Evolutionary conservation across 208 protist genomes (phyloP), one percentile per base, ranked within the genome.

Genomic region (Leishmania martiniquensis): DNA sequence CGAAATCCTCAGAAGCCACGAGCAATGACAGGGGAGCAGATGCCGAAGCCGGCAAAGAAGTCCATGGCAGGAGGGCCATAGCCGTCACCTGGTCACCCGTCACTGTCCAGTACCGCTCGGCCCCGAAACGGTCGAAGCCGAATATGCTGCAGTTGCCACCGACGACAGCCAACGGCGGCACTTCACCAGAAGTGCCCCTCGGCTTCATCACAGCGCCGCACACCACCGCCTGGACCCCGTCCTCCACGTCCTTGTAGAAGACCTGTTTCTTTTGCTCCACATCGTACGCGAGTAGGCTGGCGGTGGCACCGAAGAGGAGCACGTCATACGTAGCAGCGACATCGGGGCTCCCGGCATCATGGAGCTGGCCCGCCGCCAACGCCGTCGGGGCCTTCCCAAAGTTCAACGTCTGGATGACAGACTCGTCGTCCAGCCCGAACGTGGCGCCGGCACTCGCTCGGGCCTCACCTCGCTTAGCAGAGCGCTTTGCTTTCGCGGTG

Each of bases 101-200:
- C 42, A 99, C 96, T 10, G 96, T 98, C 95, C 95, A 99, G 63
- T 97, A 97, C 34, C 89, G 78, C 85, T 99, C 98, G 34, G 86
- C 77, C 5, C 98, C 98, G 17, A 83, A 81, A 37, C 63, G 62
- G 75, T 99, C 95, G 82, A 98, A 98, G 57, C 96, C 98, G 82
- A 98, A 97, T 45, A 99, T 90, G 72, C 89, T 97, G 82, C 98
- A 99, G 81, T 98, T 98, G 66, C 97, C 97, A 54, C 98, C 98
- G 4, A 98, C 94, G 7, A 99, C 54, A 0, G 90, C 93, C 39
- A 98, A 77, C 57, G 76, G 72, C 57, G 83, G 84, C 4, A 57
- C 62, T 25, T 82, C 75, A 22, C 77, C 76, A 10, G 51, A 47
- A 42, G 4, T 29, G 45, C 75, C 17, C 29, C 45, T 42, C 47